phyloP scores from a whole-genome alignment of 306 rosid species.

The Heteromeles arbutifolia region DNA sequence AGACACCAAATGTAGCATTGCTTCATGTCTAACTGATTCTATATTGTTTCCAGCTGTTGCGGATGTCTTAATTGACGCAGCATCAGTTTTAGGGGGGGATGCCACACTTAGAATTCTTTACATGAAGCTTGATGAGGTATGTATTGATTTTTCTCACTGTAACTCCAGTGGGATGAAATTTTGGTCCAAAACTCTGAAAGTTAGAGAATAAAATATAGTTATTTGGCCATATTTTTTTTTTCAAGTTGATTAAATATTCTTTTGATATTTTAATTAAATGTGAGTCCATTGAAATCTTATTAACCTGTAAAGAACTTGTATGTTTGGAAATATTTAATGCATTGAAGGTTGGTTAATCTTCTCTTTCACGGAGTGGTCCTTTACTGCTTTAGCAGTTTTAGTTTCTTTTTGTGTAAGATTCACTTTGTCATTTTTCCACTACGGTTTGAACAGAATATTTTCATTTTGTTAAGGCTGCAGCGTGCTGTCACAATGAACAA shows the following conservation, averaged over 20 bases:
- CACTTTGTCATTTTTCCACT: neutral
- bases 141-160: conserved; percentile 19
- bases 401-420: conserved; percentile 8
- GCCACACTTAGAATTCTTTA: conserved; percentile 76
- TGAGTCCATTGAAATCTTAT: neutral
- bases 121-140: conserved; percentile 84
- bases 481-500: conserved; percentile 58
- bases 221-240: neutral
- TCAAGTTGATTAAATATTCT: neutral
- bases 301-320: neutral
- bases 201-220: neutral
- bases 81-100: conserved; percentile 96
- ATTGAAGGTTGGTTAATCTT: neutral
- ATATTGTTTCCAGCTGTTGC: conserved; percentile 79
- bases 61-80: conserved; percentile 93
- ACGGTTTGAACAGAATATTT: neutral
- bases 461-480: conserved; percentile 54
- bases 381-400: neutral
- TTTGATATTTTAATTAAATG: neutral
- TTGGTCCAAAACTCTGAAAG: neutral
- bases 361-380: neutral
- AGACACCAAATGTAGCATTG: conserved; percentile 12
- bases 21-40: conserved; percentile 22
- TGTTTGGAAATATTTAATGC: neutral
- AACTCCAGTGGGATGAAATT: neutral